Base-by-base conservation (phyloP, 2,329 filamentous ascomycete genomes). In the Amesomyces nigricolor region DNA sequence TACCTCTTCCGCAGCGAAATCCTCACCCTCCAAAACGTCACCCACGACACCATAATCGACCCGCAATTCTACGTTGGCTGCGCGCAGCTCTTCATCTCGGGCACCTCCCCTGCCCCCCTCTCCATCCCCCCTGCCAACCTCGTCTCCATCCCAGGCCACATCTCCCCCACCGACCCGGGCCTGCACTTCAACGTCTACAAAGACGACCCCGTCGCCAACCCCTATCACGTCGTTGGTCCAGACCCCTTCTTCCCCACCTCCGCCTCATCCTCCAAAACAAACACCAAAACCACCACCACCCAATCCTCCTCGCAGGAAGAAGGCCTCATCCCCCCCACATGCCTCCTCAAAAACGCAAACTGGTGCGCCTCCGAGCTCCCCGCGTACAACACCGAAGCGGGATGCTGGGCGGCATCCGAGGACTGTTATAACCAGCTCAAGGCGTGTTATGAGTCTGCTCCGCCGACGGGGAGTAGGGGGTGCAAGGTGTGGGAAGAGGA, bases 1-100 rank as follows among this genome's bases (percentile, higher is more conserved):
- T 91, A 89, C 68, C 79, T 90, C n/a, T 78, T 86, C 38, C 80
- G 88, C 10, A 79, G 84, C 0, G 87, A 91, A 71, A 70, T 89
- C 9, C 73, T 90, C 26, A 82, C 86, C 1, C 77, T 91, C 38
- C 87, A 90, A 63, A 72, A 81, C 47, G 84, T 82, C 26, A 58
- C 59, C 44, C 48, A 57, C 8, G 70, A 76, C 57, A 70, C 75
- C 4, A 26, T 26, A 26, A 73, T 71, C 8, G 77, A 86, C 55
- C 82, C 87, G n/a, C 86, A 91, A 68, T 88, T 88, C 71, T 91
- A 87, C 67, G 73, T 80, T 50, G 83, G 85, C 50, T 91, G 87
- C 67, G 85, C 85, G 1, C 87, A 91, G 69, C 74, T 90, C 60
- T 87, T 81, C 65, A 69, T 91, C 47, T 64, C 81, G 52, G 67